A percentile compares a stretch with the other conserved stretches of the same genome.
These are phyloP conservation scores for Sclerotinia glacialis DNA, from an alignment of 2,329 filamentous ascomycete species.

Conservation along the genomic window DNA sequence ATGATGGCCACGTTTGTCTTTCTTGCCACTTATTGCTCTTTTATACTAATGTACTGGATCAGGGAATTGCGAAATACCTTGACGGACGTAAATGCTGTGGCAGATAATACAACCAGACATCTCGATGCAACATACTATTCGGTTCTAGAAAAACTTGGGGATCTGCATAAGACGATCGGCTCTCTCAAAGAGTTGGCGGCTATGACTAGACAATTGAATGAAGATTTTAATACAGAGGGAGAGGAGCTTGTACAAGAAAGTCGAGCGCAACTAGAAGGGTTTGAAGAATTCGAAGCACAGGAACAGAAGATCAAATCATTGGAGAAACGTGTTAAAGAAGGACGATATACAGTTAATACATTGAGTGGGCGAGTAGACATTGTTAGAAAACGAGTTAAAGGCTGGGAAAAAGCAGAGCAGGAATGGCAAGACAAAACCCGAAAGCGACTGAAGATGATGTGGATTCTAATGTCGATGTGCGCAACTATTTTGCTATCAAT, in stretches of 20 bases:
- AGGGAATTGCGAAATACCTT: constrained; percentile 55
- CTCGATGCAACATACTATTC: constrained; percentile 74
- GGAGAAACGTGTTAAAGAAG: constrained; percentile 58
- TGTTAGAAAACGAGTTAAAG: constrained; percentile 62
- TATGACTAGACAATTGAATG: constrained; percentile 56
- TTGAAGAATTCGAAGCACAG: constrained; percentile 63
- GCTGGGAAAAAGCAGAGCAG: constrained; percentile 64
- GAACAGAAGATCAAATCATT: constrained; percentile 60
- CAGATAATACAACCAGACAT: constrained; percentile 59
- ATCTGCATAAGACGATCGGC: constrained; percentile 61
- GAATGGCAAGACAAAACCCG: constrained; percentile 68
- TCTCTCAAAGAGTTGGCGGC: constrained; percentile 65
- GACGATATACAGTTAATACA: constrained; percentile 56
- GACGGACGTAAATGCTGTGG: constrained; percentile 55
- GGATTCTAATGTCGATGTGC: constrained; percentile 56
- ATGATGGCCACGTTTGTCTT: constrained; percentile 45
- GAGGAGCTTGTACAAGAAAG: constrained; percentile 59
- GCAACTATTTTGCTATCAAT: constrained; percentile 47
- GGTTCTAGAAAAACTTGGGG: constrained; percentile 65
- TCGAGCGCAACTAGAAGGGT: constrained; percentile 49
- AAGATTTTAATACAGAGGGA: constrained; percentile 59
- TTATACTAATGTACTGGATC: constrained; percentile 20
- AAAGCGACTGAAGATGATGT: constrained; percentile 59
- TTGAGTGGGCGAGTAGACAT: constrained; percentile 63
- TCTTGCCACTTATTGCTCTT: neutral